Base-by-base conservation (phyloP, 2,329 filamentous ascomycete genomes). In the Chaetothyriales sp. region DNA sequence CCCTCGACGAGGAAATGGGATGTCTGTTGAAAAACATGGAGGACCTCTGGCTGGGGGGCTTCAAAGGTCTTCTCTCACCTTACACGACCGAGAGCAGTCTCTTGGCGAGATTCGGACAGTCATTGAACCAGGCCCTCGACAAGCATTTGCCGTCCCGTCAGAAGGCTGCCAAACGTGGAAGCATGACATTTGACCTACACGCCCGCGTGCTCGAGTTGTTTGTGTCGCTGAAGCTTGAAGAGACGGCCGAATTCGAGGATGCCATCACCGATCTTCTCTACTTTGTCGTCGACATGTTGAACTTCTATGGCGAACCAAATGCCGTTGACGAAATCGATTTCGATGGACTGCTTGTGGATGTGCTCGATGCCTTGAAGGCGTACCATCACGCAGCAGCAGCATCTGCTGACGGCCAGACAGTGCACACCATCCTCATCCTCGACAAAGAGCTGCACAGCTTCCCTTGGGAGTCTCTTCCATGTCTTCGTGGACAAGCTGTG, bases 301-400 rank as follows among this genome's bases (percentile, higher is more conserved):
- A 97, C 65, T 97, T 98, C 67, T 87, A 95, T 60, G 92, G 92
- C 15, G 94, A 98, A 69, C 80, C 82, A 47, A 98, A 97, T 64
- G 92, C 94, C 0, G 95, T 95, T 67, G 92, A 98, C 61, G 92
- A 98, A 69, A 86, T 98, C 56, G 90, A 97, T 67, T 94, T 97
- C 64, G 92, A 98, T 60, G 72, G 76, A 59, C 94, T 98, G 80
- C 81, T 89, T 4, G 77, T 97, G 43, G 89, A 95, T 61, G 87
- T 86, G 0, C 77, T 88, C 43, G 90, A 95, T 67, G 87, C 89
- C 1, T 71, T 98, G 22, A 80, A 82, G 48, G 77, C 80, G 0
- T 95, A 95, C 63, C 83, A 95, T 62, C 74, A 76, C 51, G 68
- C 67, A 20, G 65, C 63, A 4, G 64, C 51, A 64, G 70, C 28